A percentile compares a stretch with the other conserved stretches of the same genome.
Evolutionary conservation across 345 rosid genomes (phyloP).

Genomic region (Salix exigua): DNA sequence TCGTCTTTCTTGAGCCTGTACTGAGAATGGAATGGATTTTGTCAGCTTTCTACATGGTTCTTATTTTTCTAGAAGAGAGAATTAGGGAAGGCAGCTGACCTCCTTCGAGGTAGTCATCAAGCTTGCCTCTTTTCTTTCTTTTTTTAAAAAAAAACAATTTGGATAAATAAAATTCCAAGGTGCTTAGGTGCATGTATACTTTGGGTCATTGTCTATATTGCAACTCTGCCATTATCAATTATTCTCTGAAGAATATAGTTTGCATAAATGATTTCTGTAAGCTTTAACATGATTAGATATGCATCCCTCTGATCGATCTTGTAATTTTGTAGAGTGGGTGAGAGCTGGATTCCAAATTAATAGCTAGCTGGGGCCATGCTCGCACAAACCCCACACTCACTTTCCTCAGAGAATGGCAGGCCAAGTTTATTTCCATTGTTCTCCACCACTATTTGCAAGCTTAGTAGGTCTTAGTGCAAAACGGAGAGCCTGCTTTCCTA

Average conservation of each 20-base stretch:
- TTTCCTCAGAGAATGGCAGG: slow-evolving; percentile 4
- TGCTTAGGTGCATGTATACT: background rate
- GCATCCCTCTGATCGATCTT: background rate
- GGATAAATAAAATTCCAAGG: too few species aligned
- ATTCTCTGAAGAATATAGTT: background rate
- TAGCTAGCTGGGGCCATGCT: slow-evolving; percentile 5
- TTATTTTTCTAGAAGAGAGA: too few species aligned
- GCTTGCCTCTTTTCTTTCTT: background rate
- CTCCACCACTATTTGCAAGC: background rate
- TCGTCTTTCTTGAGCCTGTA: background rate
- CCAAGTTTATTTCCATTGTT: background rate
- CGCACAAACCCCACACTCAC: background rate
- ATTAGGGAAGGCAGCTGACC: too few species aligned
- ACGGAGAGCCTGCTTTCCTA: background rate
- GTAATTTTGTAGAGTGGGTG: background rate
- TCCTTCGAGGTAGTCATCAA: background rate
- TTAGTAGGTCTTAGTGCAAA: background rate
- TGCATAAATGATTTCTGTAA: background rate
- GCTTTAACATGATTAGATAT: background rate
- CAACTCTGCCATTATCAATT: too few species aligned
- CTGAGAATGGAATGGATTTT: background rate
- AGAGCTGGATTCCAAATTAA: background rate
- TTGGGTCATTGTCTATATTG: background rate
- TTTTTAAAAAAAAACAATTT: too few species aligned
- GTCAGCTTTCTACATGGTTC: background rate